Evolutionary conservation across 768 basidiomycete genomes (phyloP), one percentile per base, ranked within the genome.

Genomic region (Neoboletus subvelutipes): DNA sequence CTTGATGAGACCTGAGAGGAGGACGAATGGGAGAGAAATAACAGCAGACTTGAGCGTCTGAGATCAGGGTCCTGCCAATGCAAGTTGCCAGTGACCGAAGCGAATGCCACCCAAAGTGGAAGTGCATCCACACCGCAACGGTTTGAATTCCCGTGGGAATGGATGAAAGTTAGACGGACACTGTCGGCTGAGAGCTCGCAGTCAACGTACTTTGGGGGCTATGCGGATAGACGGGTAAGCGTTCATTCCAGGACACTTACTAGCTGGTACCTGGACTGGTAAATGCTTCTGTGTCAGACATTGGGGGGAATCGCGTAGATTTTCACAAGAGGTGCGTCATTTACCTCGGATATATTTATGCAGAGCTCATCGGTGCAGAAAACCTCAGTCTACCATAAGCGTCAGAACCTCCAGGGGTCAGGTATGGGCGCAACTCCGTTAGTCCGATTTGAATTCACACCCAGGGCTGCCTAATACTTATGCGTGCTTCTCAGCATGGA

Each of bases 81-180:
- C 45, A 10, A 33, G 20, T 22, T 13, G 29, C 20, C 41, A 52
- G 45, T 39, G 36, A 40, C 41, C 28, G n/a, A 42, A 59, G 57
- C 50, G 40, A 55, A 54, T 7, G 33, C 33, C 28, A 24, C 63
- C 59, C 45, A 62, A 62, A 42, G 55, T 9, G 53, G 60, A 57
- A 46, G 10, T 26, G 9, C 7, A 28, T 29, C 29, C 29, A 31
- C 8, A 31, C 29, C 8, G 17, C 52, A 43, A 46, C 26, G 22
- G 57, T 45, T 33, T 2, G 31, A 33, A 33, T 15, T 31, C 22
- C 43, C 49, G 59, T 62, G 59, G 54, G 59, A 62, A 59, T 43
- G 20, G 15, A 36, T 36, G 34, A 36, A 36, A 15, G 15, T 36
- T 36, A 15, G 15, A 36, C 15, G 11, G 34, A 34, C 13, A 13